These are phyloP conservation scores for Penstemon eatonii DNA, from an alignment of 257 asterid species.

Conservation along the genomic window DNA sequence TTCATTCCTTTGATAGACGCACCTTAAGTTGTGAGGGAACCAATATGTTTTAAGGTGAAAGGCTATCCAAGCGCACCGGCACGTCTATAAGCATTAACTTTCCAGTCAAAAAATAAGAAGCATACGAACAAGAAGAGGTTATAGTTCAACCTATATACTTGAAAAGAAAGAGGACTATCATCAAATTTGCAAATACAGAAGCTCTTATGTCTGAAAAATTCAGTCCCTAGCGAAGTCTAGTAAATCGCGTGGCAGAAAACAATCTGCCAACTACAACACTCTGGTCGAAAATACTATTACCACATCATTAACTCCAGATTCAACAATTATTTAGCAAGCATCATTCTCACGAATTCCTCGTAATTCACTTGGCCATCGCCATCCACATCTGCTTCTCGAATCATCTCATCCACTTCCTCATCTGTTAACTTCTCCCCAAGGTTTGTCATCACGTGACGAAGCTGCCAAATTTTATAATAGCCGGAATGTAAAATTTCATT, in stretches of 20 bases:
- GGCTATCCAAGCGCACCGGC: background rate
- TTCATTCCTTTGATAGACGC: too few relatives aligned
- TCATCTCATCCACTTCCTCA: conserved; percentile 62
- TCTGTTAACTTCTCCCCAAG: conserved; percentile 63
- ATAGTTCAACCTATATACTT: background rate
- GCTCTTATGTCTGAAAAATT: background rate
- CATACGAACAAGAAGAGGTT: background rate
- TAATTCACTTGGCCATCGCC: conserved; percentile 63
- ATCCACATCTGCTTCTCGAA: conserved; percentile 54
- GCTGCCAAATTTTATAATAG: conserved; percentile 30
- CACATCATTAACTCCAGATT: conserved; percentile 22
- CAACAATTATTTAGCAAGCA: conserved; percentile 47
- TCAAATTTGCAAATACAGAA: background rate
- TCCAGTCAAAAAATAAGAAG: background rate
- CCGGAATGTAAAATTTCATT: background rate
- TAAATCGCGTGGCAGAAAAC: background rate
- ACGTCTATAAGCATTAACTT: background rate
- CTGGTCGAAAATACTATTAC: conserved; percentile 3
- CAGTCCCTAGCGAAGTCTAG: background rate
- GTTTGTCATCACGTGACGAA: conserved; percentile 61
- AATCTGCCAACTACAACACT: background rate
- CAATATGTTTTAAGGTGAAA: conserved; percentile 4
- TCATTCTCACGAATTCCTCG: conserved; percentile 57
- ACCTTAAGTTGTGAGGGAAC: conserved; percentile 6
- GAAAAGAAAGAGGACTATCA: too few relatives aligned